A percentile compares a stretch with the other conserved stretches of the same genome.
Evolutionary conservation across 1,284 basidiomycete species (phyloP).

Genomic region (Chalciporus sp.): DNA sequence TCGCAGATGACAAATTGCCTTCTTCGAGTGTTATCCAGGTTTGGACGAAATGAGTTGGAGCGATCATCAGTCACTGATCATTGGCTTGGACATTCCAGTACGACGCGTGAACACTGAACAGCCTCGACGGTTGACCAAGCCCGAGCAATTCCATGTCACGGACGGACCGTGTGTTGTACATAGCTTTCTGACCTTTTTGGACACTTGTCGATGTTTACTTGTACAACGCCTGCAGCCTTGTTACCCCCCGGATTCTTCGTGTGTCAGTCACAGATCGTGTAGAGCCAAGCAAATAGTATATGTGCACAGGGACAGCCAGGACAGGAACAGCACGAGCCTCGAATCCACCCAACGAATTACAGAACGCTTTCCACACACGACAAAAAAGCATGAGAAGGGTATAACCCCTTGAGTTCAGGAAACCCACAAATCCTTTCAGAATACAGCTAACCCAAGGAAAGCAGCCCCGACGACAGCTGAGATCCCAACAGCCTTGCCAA

Average conservation of each 20-base stretch:
- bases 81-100: slow-evolving; percentile 15
- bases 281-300: too few species aligned
- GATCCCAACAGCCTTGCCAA: slow-evolving; percentile 7
- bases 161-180: too few species aligned
- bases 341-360: neutral
- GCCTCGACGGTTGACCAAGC: neutral
- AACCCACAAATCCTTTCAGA: neutral
- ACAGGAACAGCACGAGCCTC: neutral
- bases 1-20: slow-evolving; percentile 20
- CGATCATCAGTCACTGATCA: neutral
- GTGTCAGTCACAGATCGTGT: too few species aligned
- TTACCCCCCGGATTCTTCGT: too few species aligned
- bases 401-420: neutral
- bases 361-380: neutral
- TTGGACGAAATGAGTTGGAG: neutral
- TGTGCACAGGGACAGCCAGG: too few species aligned
- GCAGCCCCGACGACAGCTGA: slow-evolving; percentile 8
- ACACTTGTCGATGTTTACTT: too few species aligned
- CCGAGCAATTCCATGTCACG: neutral
- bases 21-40: slow-evolving; percentile 24
- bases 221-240: too few species aligned
- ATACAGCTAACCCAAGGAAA: neutral
- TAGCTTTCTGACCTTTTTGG: too few species aligned
- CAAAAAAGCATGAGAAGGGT: neutral
- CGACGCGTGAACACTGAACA: slow-evolving; percentile 13